Percentiles rank a stretch among this genome's conserved stretches.
These are phyloP conservation scores for Pestalotiopsis sp. DNA, from an alignment of 2,329 filamentous ascomycete genomes.

Conservation along the genomic window DNA sequence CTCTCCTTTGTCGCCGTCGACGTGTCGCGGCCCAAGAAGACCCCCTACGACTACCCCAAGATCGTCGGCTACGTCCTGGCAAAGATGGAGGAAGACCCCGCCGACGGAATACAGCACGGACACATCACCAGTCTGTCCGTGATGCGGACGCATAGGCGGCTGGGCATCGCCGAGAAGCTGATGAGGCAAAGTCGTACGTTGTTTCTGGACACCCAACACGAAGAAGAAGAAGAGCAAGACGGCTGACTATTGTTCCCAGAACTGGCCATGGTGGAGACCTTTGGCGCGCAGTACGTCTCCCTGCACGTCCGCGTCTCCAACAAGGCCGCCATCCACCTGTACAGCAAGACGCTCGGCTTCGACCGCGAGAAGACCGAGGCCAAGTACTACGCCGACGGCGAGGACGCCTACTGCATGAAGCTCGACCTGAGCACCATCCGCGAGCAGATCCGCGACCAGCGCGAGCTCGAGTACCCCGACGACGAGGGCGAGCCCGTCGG, in stretches of 20 bases:
- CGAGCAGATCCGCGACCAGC: slow-evolving; percentile 46
- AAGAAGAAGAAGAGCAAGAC: neutral
- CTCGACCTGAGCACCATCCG: slow-evolving; percentile 70
- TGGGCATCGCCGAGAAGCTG: slow-evolving; percentile 94
- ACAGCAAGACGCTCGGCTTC: slow-evolving; percentile 90
- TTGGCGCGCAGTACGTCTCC: slow-evolving; percentile 87
- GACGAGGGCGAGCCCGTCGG: slow-evolving; percentile 74
- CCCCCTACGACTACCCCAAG: slow-evolving; percentile 88
- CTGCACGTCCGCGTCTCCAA: slow-evolving; percentile 96
- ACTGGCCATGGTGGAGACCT: slow-evolving; percentile 95
- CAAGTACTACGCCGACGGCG: slow-evolving; percentile 96
- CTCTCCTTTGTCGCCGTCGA: slow-evolving; percentile 96
- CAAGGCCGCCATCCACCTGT: slow-evolving; percentile 85
- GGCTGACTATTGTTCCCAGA: slow-evolving; percentile 49
- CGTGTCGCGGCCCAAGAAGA: slow-evolving; percentile 75
- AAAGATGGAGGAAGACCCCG: slow-evolving; percentile 98
- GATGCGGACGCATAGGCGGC: slow-evolving; percentile 89
- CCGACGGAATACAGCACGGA: slow-evolving; percentile 88
- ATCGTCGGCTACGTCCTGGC: slow-evolving; percentile 99
- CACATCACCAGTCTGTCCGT: slow-evolving; percentile 96
- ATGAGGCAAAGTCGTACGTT: slow-evolving; percentile 90
- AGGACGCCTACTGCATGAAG: slow-evolving; percentile 94
- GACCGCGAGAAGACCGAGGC: slow-evolving; percentile 81
- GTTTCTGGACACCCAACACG: neutral
- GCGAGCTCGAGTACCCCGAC: slow-evolving; percentile 14